Conservation (phyloP, 139 green algal species). For the Micractinium conductrix region DNA sequence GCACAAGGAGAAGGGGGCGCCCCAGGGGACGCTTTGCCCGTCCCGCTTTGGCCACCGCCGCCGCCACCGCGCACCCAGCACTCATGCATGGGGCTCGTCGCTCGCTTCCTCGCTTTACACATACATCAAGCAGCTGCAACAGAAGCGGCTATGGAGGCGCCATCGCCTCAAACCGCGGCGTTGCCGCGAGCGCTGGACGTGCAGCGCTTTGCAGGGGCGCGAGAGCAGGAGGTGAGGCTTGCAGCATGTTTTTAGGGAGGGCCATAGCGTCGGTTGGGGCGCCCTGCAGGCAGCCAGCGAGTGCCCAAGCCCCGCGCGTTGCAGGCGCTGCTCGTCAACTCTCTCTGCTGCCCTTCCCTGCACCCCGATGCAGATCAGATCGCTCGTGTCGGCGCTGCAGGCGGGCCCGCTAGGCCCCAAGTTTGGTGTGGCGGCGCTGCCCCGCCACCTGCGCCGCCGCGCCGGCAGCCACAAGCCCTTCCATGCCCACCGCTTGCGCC, state of each 20-base stretch:
- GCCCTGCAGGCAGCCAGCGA: too few relatives aligned
- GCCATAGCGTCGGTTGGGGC: too few relatives aligned
- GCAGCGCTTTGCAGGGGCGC: slow-evolving; percentile 35
- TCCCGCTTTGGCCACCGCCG: too few relatives aligned
- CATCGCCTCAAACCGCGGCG: neutral
- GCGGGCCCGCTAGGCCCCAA: neutral
- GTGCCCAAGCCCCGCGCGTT: too few relatives aligned
- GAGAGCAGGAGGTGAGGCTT: slow-evolving; percentile 33
- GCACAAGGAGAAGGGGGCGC: too few relatives aligned
- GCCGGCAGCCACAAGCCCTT: slow-evolving; percentile 58
- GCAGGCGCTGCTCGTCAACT: neutral
- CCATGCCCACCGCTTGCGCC: slow-evolving; percentile 32
- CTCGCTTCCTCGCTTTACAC: too few relatives aligned
- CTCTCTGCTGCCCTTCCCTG: too few relatives aligned
- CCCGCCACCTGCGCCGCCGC: slow-evolving; percentile 43
- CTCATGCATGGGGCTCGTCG: too few relatives aligned
- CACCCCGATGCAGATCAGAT: slow-evolving; percentile 44
- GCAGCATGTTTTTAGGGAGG: neutral
- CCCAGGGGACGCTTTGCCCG: too few relatives aligned
- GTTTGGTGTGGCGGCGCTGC: slow-evolving; percentile 36
- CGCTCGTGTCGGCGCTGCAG: slow-evolving; percentile 13
- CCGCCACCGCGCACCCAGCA: too few relatives aligned
- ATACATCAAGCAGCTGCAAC: too few relatives aligned
- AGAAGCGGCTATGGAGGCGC: neutral
- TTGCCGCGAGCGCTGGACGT: slow-evolving; percentile 44